These are phyloP conservation scores for Sclerotinia minor DNA, from an alignment of 2,329 filamentous ascomycete species.

Conservation along the genomic window DNA sequence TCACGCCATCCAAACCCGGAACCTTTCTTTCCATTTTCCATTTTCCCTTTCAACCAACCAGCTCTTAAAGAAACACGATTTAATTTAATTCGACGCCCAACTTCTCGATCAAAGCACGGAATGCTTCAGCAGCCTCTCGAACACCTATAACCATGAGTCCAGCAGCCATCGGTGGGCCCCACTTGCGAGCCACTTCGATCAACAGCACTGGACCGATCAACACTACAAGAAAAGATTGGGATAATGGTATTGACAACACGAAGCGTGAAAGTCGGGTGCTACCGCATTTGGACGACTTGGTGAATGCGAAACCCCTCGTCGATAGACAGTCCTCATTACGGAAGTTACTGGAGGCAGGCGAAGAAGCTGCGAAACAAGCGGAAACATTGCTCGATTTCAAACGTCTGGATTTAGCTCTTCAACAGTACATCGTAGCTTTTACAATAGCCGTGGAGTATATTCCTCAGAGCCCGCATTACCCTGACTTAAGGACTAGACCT, in stretches of 20 bases:
- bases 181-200: constrained; percentile 33
- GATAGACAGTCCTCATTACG: constrained; percentile 49
- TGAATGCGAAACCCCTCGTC: constrained; percentile 41
- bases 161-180: constrained; percentile 33
- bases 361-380: constrained; percentile 58
- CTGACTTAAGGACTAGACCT: constrained; percentile 58
- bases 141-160: constrained; percentile 39
- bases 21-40: neutral
- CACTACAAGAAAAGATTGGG: constrained; percentile 22
- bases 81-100: neutral
- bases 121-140: constrained; percentile 29
- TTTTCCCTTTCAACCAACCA: constrained; percentile 10
- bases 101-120: constrained; percentile 23
- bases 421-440: constrained; percentile 80
- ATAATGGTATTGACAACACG: constrained; percentile 30
- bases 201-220: constrained; percentile 35
- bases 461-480: constrained; percentile 73
- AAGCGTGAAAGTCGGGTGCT: constrained; percentile 38
- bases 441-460: constrained; percentile 77
- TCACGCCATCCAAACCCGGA: constrained; percentile 8
- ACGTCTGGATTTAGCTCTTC: constrained; percentile 72
- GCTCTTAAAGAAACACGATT: constrained; percentile 8
- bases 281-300: constrained; percentile 49
- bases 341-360: constrained; percentile 54
- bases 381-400: constrained; percentile 63